Evolutionary conservation across 192 early-diverging fungal species (phyloP).

Genomic region (Kickxella alabastrina): DNA sequence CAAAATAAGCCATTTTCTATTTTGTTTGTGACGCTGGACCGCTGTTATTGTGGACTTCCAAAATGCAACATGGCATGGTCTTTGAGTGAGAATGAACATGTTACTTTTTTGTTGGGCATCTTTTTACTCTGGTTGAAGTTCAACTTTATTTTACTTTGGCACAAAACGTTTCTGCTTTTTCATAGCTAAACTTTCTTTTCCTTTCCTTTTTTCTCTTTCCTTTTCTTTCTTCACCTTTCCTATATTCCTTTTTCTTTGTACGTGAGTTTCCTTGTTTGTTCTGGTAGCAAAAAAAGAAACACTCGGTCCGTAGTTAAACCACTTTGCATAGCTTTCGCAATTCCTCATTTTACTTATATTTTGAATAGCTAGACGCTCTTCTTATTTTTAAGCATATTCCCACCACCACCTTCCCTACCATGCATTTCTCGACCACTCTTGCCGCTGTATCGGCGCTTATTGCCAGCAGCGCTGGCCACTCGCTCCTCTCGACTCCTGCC

Average conservation of each 20-base stretch:
- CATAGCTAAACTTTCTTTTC: neutral
- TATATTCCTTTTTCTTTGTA: constrained; percentile 6
- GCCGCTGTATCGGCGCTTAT: constrained; percentile 28
- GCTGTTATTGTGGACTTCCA: too few species aligned
- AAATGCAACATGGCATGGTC: too few species aligned
- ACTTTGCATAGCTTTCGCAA: too few species aligned
- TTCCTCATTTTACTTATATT: too few species aligned
- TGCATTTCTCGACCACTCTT: constrained; percentile 30
- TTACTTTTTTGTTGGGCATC: too few species aligned
- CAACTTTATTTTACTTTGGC: neutral
- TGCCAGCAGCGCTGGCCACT: constrained; percentile 46
- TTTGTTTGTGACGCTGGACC: too few species aligned
- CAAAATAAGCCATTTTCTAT: too few species aligned
- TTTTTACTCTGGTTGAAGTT: too few species aligned
- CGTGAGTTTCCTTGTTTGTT: neutral
- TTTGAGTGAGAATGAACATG: too few species aligned
- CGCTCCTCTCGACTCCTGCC: constrained; percentile 28
- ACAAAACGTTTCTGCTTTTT: neutral
- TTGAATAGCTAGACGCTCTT: too few species aligned
- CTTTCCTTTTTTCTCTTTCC: neutral
- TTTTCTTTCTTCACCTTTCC: constrained; percentile 1
- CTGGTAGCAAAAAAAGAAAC: neutral
- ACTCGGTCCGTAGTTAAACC: too few species aligned
- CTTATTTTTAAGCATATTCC: too few species aligned
- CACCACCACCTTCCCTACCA: constrained; percentile 1